A percentile compares a stretch with the other conserved stretches of the same genome.
phyloP scores from a whole-genome alignment of 257 asterid genomes.

The Rauvolfia tetraphylla region DNA sequence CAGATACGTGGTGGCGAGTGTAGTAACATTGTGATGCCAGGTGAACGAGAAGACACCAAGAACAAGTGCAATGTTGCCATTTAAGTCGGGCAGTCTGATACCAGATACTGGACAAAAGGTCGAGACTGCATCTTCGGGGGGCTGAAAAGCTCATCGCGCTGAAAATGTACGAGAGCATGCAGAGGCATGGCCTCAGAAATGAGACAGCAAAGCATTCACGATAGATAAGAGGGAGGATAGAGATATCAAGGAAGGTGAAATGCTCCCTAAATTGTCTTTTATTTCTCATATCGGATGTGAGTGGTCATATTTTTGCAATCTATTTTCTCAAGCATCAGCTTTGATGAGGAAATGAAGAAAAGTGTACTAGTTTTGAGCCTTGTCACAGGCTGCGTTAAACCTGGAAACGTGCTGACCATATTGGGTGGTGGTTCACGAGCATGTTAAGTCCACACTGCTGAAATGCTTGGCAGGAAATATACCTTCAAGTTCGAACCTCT shows the following conservation, averaged over 20 bases:
- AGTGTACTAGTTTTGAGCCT: not conserved
- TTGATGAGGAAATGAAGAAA: slow-evolving; percentile 2
- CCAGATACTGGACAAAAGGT: not conserved
- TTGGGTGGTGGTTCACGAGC: slow-evolving; percentile 17
- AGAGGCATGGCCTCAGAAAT: slow-evolving; percentile 13
- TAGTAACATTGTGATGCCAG: not conserved
- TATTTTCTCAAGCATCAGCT: not conserved
- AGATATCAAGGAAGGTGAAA: not conserved
- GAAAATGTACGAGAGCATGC: slow-evolving; percentile 9
- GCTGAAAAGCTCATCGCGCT: slow-evolving; percentile 4
- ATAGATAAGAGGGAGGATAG: not conserved
- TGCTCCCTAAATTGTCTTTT: not conserved
- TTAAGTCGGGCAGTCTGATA: not conserved
- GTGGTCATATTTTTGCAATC: not conserved
- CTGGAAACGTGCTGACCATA: slow-evolving; percentile 14
- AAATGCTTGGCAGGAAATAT: slow-evolving; percentile 17
- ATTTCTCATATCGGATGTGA: not conserved
- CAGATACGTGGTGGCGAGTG: not conserved
- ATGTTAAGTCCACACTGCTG: slow-evolving; percentile 12
- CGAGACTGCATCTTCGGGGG: slow-evolving; percentile 8
- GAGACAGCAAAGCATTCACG: slow-evolving; percentile 6
- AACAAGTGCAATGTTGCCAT: not conserved
- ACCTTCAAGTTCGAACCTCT: slow-evolving; percentile 4
- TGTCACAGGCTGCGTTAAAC: slow-evolving; percentile 12
- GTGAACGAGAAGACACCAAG: not conserved